Conservation (phyloP, 2,329 filamentous ascomycete genomes). For the Penicillium sp. region DNA sequence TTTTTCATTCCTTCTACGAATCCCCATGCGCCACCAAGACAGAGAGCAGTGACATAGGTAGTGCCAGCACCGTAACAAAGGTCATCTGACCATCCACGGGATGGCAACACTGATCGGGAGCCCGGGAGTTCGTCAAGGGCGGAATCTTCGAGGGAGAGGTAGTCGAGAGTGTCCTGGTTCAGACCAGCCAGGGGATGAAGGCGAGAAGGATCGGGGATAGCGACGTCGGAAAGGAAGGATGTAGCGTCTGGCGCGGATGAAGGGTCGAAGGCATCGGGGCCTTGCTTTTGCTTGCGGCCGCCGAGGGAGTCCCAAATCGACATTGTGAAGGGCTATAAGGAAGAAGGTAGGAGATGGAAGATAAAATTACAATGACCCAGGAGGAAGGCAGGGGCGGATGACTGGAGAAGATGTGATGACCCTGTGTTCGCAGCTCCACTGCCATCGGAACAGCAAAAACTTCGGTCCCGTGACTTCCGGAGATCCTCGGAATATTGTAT, state of each 20-base stretch:
- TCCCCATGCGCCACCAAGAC: slow-evolving; percentile 86
- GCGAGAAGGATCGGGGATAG: slow-evolving; percentile 79
- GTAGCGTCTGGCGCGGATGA: slow-evolving; percentile 73
- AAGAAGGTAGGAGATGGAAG: slow-evolving; percentile 19
- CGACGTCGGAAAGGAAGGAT: slow-evolving; percentile 73
- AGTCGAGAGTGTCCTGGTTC: slow-evolving; percentile 89
- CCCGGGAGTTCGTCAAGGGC: slow-evolving; percentile 81
- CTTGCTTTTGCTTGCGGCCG: slow-evolving; percentile 56
- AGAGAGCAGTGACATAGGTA: slow-evolving; percentile 84
- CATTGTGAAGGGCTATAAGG: slow-evolving; percentile 40
- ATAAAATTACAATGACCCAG: slow-evolving; percentile 26
- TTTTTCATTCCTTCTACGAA: slow-evolving; percentile 81
- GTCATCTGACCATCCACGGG: slow-evolving; percentile 95
- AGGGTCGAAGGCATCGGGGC: slow-evolving; percentile 63
- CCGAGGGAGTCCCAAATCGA: slow-evolving; percentile 60
- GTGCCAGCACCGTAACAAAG: slow-evolving; percentile 96
- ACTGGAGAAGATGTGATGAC: slow-evolving; percentile 16
- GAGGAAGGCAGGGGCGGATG: slow-evolving; percentile 20
- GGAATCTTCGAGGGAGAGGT: slow-evolving; percentile 89
- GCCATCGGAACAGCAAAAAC: slow-evolving; percentile 35
- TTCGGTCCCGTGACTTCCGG: slow-evolving; percentile 38
- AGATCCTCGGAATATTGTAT: slow-evolving; percentile 21
- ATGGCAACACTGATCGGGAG: slow-evolving; percentile 81
- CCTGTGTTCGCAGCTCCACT: slow-evolving; percentile 28
- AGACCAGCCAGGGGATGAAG: slow-evolving; percentile 91